Percentiles rank a stretch among this genome's conserved stretches.
Conservation (phyloP, 768 basidiomycete genomes). For the Infundibulicybe gibba region DNA sequence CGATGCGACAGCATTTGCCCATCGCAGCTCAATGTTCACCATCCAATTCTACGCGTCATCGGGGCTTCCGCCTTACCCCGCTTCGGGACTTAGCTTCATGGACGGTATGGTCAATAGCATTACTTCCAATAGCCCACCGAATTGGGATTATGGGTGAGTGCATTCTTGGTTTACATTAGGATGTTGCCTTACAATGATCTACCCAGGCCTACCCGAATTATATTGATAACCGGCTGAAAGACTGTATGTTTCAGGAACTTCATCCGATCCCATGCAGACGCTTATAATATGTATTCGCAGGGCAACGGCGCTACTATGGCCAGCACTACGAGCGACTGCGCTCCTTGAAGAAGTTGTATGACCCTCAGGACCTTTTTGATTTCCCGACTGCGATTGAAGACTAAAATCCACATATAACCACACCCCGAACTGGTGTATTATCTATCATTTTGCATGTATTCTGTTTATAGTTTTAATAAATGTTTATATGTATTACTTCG, state of each 20-base stretch:
- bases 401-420: constrained; percentile 4
- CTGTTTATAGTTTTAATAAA: too few relatives aligned
- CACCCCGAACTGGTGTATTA: too few relatives aligned
- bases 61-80: constrained; percentile 32
- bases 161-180: not conserved
- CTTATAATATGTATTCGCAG: too few relatives aligned
- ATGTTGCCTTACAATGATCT: not conserved
- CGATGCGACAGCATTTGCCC: too few relatives aligned
- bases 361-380: too few relatives aligned
- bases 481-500: too few relatives aligned
- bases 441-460: too few relatives aligned
- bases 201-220: too few relatives aligned
- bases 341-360: constrained; percentile 26
- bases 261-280: not conserved
- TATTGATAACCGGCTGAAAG: constrained; percentile 27
- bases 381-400: too few relatives aligned
- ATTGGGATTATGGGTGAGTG: too few relatives aligned
- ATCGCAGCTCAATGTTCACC: too few relatives aligned
- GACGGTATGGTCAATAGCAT: constrained; percentile 32
- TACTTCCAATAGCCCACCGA: constrained; percentile 27
- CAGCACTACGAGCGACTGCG: constrained; percentile 24
- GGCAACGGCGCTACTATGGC: constrained; percentile 26
- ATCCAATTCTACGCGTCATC: constrained; percentile 20
- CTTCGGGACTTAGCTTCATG: too few relatives aligned
- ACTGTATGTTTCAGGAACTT: constrained; percentile 21